These are phyloP conservation scores for Coniochaeta sp. DNA, from an alignment of 2,329 filamentous ascomycete genomes.

Conservation along the genomic window DNA sequence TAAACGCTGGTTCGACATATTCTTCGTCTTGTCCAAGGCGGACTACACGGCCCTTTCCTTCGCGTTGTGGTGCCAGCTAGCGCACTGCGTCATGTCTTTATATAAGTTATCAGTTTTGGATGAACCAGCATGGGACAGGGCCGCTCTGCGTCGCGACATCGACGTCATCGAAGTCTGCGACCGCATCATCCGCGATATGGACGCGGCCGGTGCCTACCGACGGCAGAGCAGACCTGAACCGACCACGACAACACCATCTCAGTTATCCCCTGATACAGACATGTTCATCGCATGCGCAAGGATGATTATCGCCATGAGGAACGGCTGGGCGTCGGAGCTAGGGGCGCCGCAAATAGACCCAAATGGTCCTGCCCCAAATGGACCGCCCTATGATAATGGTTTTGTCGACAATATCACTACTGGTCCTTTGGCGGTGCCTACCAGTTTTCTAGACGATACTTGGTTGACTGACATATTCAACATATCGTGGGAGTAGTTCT, in stretches of 20 bases:
- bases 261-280: conserved; percentile 9
- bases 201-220: conserved; percentile 6
- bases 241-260: neutral
- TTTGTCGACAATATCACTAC: neutral
- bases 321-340: conserved; percentile 9
- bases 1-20: conserved; percentile 24
- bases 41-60: conserved; percentile 25
- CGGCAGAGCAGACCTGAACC: conserved; percentile 2
- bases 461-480: conserved; percentile 5
- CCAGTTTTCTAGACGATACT: neutral
- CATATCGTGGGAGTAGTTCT: conserved; percentile 3
- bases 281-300: conserved; percentile 10
- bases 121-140: conserved; percentile 30
- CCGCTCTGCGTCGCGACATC: conserved; percentile 20
- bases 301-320: conserved; percentile 11
- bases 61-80: conserved; percentile 23
- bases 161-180: conserved; percentile 25
- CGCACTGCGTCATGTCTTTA: conserved; percentile 23
- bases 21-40: conserved; percentile 20
- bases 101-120: conserved; percentile 24
- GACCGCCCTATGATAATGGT: neutral
- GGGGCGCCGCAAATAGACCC: neutral
- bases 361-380: neutral
- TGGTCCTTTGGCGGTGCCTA: neutral
- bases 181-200: conserved; percentile 18